Evolutionary conservation across 768 basidiomycete species (phyloP), one percentile per base, ranked within the genome.

Genomic region (Sarcomyxa edulis): DNA sequence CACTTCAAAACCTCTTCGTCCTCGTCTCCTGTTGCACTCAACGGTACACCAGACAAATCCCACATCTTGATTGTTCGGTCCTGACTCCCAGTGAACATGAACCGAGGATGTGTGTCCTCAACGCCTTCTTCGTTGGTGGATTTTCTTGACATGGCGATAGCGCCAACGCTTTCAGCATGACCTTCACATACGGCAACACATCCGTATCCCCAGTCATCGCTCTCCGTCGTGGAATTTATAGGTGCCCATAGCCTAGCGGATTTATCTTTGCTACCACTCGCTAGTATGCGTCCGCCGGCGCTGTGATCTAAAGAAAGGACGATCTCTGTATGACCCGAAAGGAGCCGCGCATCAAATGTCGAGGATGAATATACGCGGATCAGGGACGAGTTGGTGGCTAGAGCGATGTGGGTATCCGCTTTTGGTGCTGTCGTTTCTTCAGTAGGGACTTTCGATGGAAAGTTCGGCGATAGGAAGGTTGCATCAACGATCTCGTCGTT

Each of bases 61-160:
- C 96, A 99, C 81, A 98, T 85, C 62, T 99, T 99, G 57, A 97
- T 87, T 3, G 96, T 98, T 29, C 90, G 79, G 58, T 99, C 96
- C 60, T 98, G 95, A 55, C 87, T 90, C 22, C 95, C 96, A 10
- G 93, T 96, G 56, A 97, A 87, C 71, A 94, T 68, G 63, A 96
- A 95, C 27, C 68, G 68, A 34, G 67, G 63, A 35, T 53, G 48
- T 24, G 48, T 41, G 14, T 56, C 55, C 19, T 47, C 46, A 7
- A 43, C 49, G 12, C 57, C 58, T 6, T 52, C 54, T 15, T 44
- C 43, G 14, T 54, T 64, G 18, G 51, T 50, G n/a, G n/a, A n/a
- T 48, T 70, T 70, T 19, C 81, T 74, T n/a, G 89, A 81, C 56
- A 97, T 65, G 2, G 89, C 83, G 39, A 98, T 65, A 2, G 95